Evolutionary conservation across 2,329 filamentous ascomycete species (phyloP), one percentile per base, ranked within the genome.

Genomic region (Waltergamsia citrina): DNA sequence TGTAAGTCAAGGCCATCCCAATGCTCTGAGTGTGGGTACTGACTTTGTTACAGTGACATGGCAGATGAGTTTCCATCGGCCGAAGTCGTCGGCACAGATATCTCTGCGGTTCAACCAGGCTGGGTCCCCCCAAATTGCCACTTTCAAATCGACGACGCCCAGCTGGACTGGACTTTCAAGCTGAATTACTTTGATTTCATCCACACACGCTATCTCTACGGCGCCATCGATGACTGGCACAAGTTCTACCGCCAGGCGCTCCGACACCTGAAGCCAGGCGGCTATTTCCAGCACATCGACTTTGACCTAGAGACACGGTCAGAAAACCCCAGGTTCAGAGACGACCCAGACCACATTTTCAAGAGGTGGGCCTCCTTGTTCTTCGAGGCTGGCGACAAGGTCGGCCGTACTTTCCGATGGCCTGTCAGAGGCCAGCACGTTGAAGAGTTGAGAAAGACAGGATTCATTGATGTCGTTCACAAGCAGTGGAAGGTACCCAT

Each of bases 181-280:
- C 44, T 51, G 3, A 46, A 63, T 29, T 46, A 63, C 43, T 66
- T 78, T 45, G 74, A 80, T 52, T 69, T 70, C 40, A 65, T 81
- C 38, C 76, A 80, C 51, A 65, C 70, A 3, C 65, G 70, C 7
- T 36, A 71, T 38, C 59, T 81, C 46, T 57, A 63, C 3, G 78
- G 77, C 15, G 64, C 67, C 31, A 68, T 80, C 41, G 52, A 60
- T 2, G 66, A 76, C 42, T 81, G 75, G 57, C 57, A 61, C 15
- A 53, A 63, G 9, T 54, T 81, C 7, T 66, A 81, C 38, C 50
- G 51, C 10, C 69, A 73, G 38, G 52, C 65, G 1, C 71, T 56
- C 40, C 53, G 54, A 35, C 66, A 74, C 38, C 52, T 74, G 15
- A 68, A 67, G 42, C 51, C 50, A 0, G 52, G 54, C 7, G 54